Base-by-base conservation (phyloP, 345 rosid species). In the Jatropha curcas region DNA sequence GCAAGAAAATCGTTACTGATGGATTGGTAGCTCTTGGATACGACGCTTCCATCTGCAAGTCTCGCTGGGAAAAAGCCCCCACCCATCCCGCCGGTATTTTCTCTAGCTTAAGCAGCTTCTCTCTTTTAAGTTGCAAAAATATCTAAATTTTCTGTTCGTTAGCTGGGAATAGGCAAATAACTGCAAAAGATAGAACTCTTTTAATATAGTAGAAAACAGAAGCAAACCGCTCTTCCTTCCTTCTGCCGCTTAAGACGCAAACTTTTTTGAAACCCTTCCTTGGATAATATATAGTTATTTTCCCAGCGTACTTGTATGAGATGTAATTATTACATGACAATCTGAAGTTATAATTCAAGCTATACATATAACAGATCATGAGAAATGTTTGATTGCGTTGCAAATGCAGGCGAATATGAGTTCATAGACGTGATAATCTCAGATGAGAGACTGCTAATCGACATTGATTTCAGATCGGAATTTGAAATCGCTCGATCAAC, bases 401-500 rank as follows among this genome's bases (percentile, higher is more conserved):
- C 17, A 28, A 30, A 50, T 67, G 31, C 90, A 92, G 98, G 98
- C 60, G 98, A 92, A 45, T 89, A 92, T 7, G 94, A 95, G 73
- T 95, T 91, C 76, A 89, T 95, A 70, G 99, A 95, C 53, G 99
- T 88, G 88, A 79, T 88, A 2, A 76, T 78, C 34, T 84, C 84
- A 43, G 88, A 82, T 16, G 97, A 91, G 83, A 73, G 98, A 52
- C 60, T 95, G 67, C 6, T 95, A 79, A 72, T 95, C 52, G 99
- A 95, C 74, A 68, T 91, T 13, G 99, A 95, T 79, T 95, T 95
- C 76, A 79, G 97, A 81, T 95, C 99, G 22, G 98, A 95, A 85
- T 95, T 95, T 81, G 99, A 94, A 64, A 89, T 92, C 24, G 98
- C 92, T 20, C 80, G 98, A 67, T 86, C 97, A 31, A 95, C 97